Evolutionary conservation across 176 grass and related monocot species (phyloP).

Genomic region (Rhynchospora pubera): DNA sequence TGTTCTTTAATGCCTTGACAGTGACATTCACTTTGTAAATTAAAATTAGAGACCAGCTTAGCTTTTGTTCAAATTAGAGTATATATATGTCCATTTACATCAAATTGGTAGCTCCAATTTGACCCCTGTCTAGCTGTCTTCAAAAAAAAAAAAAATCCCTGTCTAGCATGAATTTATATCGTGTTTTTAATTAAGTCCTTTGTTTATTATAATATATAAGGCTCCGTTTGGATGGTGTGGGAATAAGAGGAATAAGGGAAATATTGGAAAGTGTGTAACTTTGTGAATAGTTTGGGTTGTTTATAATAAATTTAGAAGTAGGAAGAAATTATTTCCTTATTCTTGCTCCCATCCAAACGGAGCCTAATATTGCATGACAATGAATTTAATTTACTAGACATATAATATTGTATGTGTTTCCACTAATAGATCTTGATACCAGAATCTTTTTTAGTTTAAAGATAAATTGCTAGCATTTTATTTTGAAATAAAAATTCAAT

Average conservation of each 20-base stretch:
- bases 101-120: constrained; percentile 7
- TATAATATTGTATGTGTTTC: not conserved
- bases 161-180: not conserved
- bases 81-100: not conserved
- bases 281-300: no score
- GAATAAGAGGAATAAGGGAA: no score
- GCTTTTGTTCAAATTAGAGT: not conserved
- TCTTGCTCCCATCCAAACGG: no score
- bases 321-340: no score
- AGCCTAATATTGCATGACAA: no score
- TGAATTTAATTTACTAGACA: not conserved
- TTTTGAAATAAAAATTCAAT: no score
- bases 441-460: no score
- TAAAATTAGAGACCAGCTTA: not conserved
- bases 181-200: not conserved
- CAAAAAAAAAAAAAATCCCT: not conserved
- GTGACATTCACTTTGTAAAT: constrained; percentile 16
- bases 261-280: no score
- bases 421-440: no score
- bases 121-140: not conserved
- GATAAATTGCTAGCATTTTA: no score
- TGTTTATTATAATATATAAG: not conserved
- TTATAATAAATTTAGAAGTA: no score
- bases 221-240: no score
- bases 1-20: constrained; percentile 15